A percentile compares a stretch with the other conserved stretches of the same genome.
These are phyloP conservation scores for Chlorella sp. DNA, from an alignment of 139 green algal genomes.

Conservation along the genomic window DNA sequence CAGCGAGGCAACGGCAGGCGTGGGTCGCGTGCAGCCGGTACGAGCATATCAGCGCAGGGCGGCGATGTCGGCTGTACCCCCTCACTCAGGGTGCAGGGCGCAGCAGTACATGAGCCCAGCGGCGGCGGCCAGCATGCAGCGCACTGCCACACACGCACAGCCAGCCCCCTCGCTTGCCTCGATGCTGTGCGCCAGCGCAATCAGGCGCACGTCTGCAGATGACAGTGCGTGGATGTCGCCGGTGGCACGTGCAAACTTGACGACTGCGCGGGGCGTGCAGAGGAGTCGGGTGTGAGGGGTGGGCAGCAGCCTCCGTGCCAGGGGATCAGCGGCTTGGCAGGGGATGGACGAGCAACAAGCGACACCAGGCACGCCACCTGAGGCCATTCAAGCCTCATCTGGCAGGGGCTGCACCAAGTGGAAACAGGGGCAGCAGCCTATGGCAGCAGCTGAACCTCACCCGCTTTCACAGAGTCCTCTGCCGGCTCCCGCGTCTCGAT, in stretches of 20 bases:
- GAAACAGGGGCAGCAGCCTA: not conserved
- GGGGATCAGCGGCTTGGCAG: too few relatives aligned
- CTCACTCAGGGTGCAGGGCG: too few relatives aligned
- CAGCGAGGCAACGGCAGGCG: too few relatives aligned
- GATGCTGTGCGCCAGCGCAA: slow-evolving; percentile 85
- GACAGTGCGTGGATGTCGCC: slow-evolving; percentile 92
- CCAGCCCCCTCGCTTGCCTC: slow-evolving; percentile 49
- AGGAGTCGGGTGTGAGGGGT: not conserved
- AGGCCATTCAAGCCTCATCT: too few relatives aligned
- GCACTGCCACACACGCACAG: too few relatives aligned
- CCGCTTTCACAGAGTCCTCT: slow-evolving; percentile 79
- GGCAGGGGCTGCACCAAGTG: not conserved
- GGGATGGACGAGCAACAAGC: too few relatives aligned
- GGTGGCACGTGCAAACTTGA: slow-evolving; percentile 84
- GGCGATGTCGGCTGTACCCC: too few relatives aligned
- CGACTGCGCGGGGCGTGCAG: slow-evolving; percentile 64
- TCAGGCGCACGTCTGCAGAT: slow-evolving; percentile 79
- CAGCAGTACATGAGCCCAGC: too few relatives aligned
- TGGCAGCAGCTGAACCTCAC: slow-evolving; percentile 39
- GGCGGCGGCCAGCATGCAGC: too few relatives aligned
- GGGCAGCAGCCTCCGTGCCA: not conserved
- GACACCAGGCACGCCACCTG: too few relatives aligned
- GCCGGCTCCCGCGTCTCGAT: slow-evolving; percentile 72
- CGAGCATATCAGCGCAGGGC: too few relatives aligned
- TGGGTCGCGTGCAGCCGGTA: too few relatives aligned